phyloP scores from a whole-genome alignment of 1,139 yeast species.

The Taphrina populina region DNA sequence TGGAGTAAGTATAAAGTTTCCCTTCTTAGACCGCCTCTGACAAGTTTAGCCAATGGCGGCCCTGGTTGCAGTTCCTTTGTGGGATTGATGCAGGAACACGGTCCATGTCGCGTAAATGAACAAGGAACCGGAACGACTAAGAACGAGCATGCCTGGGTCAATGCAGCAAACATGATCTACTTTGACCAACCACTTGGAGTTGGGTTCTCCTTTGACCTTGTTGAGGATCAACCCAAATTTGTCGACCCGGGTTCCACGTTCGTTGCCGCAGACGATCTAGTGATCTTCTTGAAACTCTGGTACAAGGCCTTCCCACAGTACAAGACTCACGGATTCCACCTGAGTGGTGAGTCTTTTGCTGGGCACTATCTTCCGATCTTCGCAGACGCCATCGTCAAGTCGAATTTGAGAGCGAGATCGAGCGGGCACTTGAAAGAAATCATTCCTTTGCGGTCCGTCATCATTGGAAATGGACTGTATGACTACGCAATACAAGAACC shows the following conservation, averaged over 20 bases:
- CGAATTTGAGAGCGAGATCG: constrained; percentile 44
- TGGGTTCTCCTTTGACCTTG: constrained; percentile 62
- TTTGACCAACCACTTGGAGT: constrained; percentile 97
- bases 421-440: constrained; percentile 5
- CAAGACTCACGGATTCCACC: constrained; percentile 47
- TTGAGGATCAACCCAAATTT: constrained; percentile 46
- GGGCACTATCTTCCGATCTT: constrained; percentile 94
- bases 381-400: constrained; percentile 67
- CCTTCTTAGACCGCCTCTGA: neutral
- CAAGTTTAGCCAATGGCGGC: constrained; percentile 58
- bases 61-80: constrained; percentile 98
- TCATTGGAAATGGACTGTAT: constrained; percentile 94
- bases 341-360: constrained; percentile 96
- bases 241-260: constrained; percentile 50
- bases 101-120: constrained; percentile 79
- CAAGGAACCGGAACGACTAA: constrained; percentile 55
- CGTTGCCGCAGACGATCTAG: constrained; percentile 33
- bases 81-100: constrained; percentile 89
- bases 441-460: constrained; percentile 79
- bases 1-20: constrained; percentile 68
- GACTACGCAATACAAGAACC: constrained; percentile 87
- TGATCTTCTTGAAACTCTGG: constrained; percentile 64
- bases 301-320: constrained; percentile 67
- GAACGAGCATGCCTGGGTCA: constrained; percentile 49
- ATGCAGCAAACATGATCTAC: constrained; percentile 16